Evolutionary conservation across 176 grass and related monocot species (phyloP).

Genomic region (Paspalum vaginatum): DNA sequence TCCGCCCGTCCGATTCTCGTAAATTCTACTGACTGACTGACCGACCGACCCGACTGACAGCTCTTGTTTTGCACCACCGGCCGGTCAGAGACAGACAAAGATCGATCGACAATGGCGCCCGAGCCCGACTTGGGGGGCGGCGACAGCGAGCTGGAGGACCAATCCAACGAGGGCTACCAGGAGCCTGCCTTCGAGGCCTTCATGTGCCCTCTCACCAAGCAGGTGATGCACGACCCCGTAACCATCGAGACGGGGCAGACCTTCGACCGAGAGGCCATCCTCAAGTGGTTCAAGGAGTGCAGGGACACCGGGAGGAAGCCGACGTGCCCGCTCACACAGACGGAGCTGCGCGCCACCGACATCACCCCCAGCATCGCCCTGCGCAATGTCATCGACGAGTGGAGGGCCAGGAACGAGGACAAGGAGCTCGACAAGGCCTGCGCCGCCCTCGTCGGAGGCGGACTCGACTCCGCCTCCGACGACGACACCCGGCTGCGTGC

Average conservation of each 20-base stretch:
- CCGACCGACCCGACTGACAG: too few species aligned
- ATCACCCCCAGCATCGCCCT: conserved; percentile 65
- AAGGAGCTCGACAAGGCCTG: conserved; percentile 67
- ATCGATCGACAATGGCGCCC: not conserved
- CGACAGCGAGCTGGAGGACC: conserved; percentile 48
- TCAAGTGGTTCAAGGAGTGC: conserved; percentile 92
- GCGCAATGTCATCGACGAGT: conserved; percentile 80
- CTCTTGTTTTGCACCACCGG: too few species aligned
- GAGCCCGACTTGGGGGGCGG: not conserved
- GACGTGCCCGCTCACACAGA: conserved; percentile 74
- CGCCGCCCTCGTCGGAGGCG: conserved; percentile 10
- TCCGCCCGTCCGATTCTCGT: too few species aligned
- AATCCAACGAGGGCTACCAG: conserved; percentile 42
- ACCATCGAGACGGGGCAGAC: conserved; percentile 87
- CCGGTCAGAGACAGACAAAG: too few species aligned
- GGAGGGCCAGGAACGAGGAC: conserved; percentile 71
- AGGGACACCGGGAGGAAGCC: conserved; percentile 61
- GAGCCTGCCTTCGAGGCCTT: conserved; percentile 80
- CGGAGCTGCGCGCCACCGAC: conserved; percentile 62
- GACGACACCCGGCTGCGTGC: conserved; percentile 41
- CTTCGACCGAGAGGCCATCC: conserved; percentile 85
- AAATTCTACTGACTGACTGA: too few species aligned
- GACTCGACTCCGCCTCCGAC: not conserved
- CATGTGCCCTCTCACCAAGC: conserved; percentile 76
- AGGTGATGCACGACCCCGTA: conserved; percentile 78